Base-by-base conservation (phyloP, 371 early-diverging fungal genomes). In the Mucor lusitanicus region DNA sequence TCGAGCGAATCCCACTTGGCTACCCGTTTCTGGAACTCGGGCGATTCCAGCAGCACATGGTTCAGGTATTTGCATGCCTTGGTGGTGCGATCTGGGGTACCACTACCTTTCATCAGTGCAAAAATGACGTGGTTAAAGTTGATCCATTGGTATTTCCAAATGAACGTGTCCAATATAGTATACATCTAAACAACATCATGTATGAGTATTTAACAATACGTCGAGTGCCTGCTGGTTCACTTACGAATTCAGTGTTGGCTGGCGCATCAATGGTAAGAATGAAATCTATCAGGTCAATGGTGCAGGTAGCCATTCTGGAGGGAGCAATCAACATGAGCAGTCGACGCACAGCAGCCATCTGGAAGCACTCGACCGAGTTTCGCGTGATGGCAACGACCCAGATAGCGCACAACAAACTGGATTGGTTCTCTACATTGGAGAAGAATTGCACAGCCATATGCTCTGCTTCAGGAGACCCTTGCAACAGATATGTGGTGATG, bases 111-210 rank as follows among this genome's bases (percentile, higher is more conserved):
- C 46, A 82, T 76, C 60, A 93, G 71, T 1, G 91, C 92, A 74
- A 88, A 88, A 3, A 92, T 71, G 6, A 89, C 85, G 68, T 93
- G 92, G 61, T 91, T 91, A 64, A 92, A 88, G 60, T 82, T 83
- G 33, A 93, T 66, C 68, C 92, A 79, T 55, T 89, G 91, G 61
- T 87, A 80, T 54, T 83, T 87, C 90, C 92, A 92, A 19, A 92
- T 88, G 37, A 93, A 82, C 4, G 85, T 82, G 39, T 91, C 90
- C 60, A 93, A 74, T 73, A 84, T 44, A 61, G 70, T 59, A 40
- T 78, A 83, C 13, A 81, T 30, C 83, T 80, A 71, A 21, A 40
- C 23, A 28, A 40, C n/a, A n/a, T 33, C 3, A 21, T 6, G 23
- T 23, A 9, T 21, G 48, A 23, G 23, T 30, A 30, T 30, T 30